Evolutionary conservation across 441 rosid genomes (phyloP), one percentile per base, ranked within the genome.

Genomic region (Arabidopsis lyrata): DNA sequence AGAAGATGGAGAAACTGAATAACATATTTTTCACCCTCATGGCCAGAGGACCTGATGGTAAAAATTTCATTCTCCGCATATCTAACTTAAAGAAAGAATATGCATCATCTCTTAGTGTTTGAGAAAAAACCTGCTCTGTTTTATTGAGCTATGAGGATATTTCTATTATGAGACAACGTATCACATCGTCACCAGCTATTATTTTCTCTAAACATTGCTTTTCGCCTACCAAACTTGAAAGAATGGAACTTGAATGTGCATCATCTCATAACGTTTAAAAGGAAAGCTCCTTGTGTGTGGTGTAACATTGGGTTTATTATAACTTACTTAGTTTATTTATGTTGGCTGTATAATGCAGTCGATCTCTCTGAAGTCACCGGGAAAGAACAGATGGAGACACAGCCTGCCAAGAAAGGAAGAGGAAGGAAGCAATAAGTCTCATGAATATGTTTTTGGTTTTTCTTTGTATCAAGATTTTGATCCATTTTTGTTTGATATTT

Each of bases 21-120:
- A 95, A 90, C 79, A 82, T 95, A 71, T 95, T 95, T 74, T 92
- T 95, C 78, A 82, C 93, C 49, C 74, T 92, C 76, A 95, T 92
- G 97, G 89, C 98, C 68, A 83, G 95, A 58, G 97, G 98, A 58
- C 98, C 95, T 36, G 89, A 92, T 70, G 99, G 99, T 92, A 89
- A 62, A 13, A 5, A 6, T 27, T 13, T 75, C 18, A 18, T 49
- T 39, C 34, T 44, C 13, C 1, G 2, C 29, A 2, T 54, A 53
- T 0, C n/a, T 27, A 62, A 61, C 16, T 3, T 29, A 16, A 49
- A 49, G 8, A 48, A 10, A 48, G 41, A 47, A 56, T 31, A 10
- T 15, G 41, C 61, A 8, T n/a, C 5, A 34, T 29, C 39, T 32
- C 41, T 29, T 54, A 29, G 8, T 8, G 35, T n/a, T 53, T 53